These are phyloP conservation scores for Exophiala alcalophila DNA, from an alignment of 2,329 filamentous ascomycete genomes.

Conservation along the genomic window DNA sequence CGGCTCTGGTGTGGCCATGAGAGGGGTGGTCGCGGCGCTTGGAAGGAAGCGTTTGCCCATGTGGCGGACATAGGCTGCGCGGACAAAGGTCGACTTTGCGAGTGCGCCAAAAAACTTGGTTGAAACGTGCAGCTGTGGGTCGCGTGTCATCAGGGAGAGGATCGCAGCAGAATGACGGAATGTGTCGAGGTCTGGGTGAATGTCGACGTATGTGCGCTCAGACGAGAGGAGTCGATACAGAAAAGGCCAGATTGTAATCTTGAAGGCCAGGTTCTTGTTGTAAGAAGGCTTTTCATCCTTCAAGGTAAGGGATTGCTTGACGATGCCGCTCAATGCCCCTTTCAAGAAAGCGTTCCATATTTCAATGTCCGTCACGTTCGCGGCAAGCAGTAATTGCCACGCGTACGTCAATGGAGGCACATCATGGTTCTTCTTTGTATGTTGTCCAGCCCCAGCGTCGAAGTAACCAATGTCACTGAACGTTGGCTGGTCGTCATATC, in stretches of 20 bases:
- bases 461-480: conserved; percentile 2
- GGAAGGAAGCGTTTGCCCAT: conserved; percentile 18
- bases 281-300: too few species aligned
- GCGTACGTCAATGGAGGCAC: conserved; percentile 15
- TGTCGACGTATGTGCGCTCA: neutral
- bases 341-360: conserved; percentile 24
- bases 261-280: conserved; percentile 4
- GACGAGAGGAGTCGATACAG: conserved; percentile 11
- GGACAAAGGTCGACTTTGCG: conserved; percentile 15
- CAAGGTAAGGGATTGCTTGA: conserved; percentile 1
- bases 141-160: conserved; percentile 6
- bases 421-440: conserved; percentile 1
- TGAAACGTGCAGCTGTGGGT: conserved; percentile 10
- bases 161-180: conserved; percentile 16
- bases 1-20: conserved; percentile 16
- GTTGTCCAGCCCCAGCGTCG: neutral
- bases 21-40: neutral
- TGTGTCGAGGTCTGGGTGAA: conserved; percentile 21
- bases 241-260: conserved; percentile 10
- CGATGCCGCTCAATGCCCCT: conserved; percentile 10
- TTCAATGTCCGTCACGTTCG: conserved; percentile 12
- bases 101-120: conserved; percentile 8
- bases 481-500: conserved; percentile 8
- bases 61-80: conserved; percentile 14
- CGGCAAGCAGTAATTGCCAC: conserved; percentile 10